phyloP scores from a whole-genome alignment of 208 protist genomes.

The Acanthamoeba divionensis region DNA sequence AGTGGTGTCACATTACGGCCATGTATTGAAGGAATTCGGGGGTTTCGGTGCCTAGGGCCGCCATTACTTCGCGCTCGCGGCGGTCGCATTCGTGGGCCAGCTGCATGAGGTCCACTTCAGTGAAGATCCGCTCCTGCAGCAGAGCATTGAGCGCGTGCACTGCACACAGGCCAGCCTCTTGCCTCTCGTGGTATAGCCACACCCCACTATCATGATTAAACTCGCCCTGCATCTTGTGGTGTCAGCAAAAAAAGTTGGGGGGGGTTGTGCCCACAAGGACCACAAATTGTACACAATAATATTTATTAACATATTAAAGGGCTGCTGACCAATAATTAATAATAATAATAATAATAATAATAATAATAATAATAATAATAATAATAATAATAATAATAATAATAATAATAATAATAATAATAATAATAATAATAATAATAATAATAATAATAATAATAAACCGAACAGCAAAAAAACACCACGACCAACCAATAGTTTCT shows the following conservation, averaged over 20 bases:
- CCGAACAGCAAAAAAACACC: too few species aligned
- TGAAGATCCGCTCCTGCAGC: slow-evolving; percentile 7
- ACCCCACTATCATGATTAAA: neutral
- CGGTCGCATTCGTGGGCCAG: slow-evolving; percentile 44
- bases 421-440: too few species aligned
- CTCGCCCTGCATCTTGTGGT: neutral
- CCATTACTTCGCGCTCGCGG: slow-evolving; percentile 9
- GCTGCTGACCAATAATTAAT: too few species aligned
- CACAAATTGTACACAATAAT: neutral
- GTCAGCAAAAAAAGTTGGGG: neutral
- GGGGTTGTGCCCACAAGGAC: neutral
- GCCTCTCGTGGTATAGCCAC: slow-evolving; percentile 55
- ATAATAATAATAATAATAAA: too few species aligned
- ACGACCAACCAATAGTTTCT: too few species aligned
- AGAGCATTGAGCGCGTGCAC: slow-evolving; percentile 54
- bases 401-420: too few species aligned
- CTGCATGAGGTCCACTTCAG: slow-evolving; percentile 46
- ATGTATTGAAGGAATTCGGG: slow-evolving; percentile 28
- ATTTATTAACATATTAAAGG: too few species aligned
- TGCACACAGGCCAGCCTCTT: slow-evolving; percentile 44
- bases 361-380: too few species aligned
- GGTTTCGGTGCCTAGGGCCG: slow-evolving; percentile 6
- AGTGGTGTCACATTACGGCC: neutral
- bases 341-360: too few species aligned
- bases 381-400: too few species aligned